Percentiles rank a stretch among this genome's conserved stretches.
Evolutionary conservation across 257 asterid genomes (phyloP).

Genomic region (Rhazya stricta): DNA sequence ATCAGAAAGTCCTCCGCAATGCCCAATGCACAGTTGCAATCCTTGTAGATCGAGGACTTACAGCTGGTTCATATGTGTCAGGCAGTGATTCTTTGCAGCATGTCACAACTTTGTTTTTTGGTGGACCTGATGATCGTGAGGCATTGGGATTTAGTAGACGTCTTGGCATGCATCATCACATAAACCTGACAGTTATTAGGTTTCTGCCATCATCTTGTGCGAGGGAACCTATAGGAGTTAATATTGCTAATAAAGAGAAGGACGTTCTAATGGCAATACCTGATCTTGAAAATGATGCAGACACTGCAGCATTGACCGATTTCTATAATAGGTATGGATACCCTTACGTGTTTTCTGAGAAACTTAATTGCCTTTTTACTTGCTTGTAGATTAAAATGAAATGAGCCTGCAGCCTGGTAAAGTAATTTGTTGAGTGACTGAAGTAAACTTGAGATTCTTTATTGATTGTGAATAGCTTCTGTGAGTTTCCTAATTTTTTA

Average conservation of each 20-base stretch:
- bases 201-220: constrained; percentile 49
- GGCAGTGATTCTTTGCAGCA: constrained; percentile 66
- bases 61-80: constrained; percentile 45
- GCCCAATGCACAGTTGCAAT: constrained; percentile 82
- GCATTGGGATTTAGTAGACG: constrained; percentile 88
- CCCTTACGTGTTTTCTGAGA: background rate
- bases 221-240: constrained; percentile 44
- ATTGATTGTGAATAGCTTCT: background rate
- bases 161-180: constrained; percentile 79
- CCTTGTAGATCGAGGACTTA: constrained; percentile 85
- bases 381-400: background rate
- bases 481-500: too few relatives aligned
- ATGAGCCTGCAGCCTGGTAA: background rate
- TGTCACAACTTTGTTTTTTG: constrained; percentile 76
- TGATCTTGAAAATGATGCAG: constrained; percentile 53
- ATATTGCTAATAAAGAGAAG: constrained; percentile 50
- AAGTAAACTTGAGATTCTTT: background rate
- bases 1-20: constrained; percentile 77
- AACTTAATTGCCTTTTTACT: background rate
- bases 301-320: constrained; percentile 55
- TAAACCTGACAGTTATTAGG: constrained; percentile 81
- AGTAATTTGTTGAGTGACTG: background rate
- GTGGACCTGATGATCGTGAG: constrained; percentile 96
- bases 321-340: constrained; percentile 69
- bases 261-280: constrained; percentile 67